Percentiles rank a stretch among this genome's conserved stretches.
Evolutionary conservation across 306 rosid genomes (phyloP).

Genomic region (Comarum palustre): DNA sequence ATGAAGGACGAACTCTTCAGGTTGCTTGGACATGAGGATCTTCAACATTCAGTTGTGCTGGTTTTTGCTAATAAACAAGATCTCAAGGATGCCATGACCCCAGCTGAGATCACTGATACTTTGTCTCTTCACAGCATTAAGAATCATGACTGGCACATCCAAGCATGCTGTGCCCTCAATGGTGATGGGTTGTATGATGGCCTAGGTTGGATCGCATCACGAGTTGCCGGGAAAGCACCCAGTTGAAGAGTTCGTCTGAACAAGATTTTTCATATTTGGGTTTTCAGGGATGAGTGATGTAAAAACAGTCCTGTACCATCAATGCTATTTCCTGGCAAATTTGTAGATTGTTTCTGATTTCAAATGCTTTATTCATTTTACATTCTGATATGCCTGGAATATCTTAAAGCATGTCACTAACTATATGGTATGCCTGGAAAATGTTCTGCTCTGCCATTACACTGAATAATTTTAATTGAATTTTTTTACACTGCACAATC

Average conservation of each 20-base stretch:
- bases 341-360: conserved; percentile 42
- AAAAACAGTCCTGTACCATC: conserved; percentile 42
- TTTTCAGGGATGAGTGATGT: conserved; percentile 33
- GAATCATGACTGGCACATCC: conserved; percentile 99
- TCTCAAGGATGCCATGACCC: conserved; percentile 97
- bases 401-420: no score
- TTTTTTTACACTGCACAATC: no score
- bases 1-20: conserved; percentile 96
- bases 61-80: conserved; percentile 95
- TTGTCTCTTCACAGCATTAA: conserved; percentile 95
- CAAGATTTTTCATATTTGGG: conserved; percentile 29
- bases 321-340: conserved; percentile 30
- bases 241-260: conserved; percentile 31
- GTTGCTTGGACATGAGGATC: conserved; percentile 85
- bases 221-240: conserved; percentile 71
- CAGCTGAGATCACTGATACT: conserved; percentile 93
- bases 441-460: conserved; percentile 8
- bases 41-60: conserved; percentile 74
- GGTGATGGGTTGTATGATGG: conserved; percentile 94
- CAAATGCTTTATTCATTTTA: conserved; percentile 22
- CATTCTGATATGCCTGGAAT: conserved; percentile 12
- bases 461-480: no score
- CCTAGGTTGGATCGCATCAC: conserved; percentile 90
- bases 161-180: conserved; percentile 92
- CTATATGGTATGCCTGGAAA: no score